phyloP scores from a whole-genome alignment of 2,329 filamentous ascomycete species.

The Xylaria sp. region DNA sequence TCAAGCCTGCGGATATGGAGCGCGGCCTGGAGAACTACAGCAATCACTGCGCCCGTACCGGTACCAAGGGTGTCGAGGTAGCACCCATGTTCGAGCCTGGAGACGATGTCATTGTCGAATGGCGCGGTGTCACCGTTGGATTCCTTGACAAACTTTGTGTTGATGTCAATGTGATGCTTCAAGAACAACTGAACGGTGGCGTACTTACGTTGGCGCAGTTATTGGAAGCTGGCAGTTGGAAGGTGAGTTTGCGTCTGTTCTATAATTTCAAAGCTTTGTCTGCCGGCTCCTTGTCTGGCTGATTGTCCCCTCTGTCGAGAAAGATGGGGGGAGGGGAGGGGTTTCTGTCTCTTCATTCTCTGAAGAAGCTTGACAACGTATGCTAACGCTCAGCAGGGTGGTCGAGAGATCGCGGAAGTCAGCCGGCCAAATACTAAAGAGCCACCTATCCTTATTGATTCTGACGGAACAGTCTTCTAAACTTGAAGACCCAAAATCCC shows the following conservation, averaged over 20 bases:
- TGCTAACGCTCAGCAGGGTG: slow-evolving; percentile 62
- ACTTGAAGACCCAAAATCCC: not conserved
- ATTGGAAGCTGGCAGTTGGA: slow-evolving; percentile 96
- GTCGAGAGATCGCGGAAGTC: slow-evolving; percentile 93
- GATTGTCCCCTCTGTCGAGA: too few species aligned
- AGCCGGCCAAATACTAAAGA: slow-evolving; percentile 95
- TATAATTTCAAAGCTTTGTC: too few species aligned
- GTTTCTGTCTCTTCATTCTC: not conserved
- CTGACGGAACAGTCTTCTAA: slow-evolving; percentile 94
- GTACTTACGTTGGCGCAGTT: slow-evolving; percentile 85
- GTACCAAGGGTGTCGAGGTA: slow-evolving; percentile 64
- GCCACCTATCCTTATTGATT: slow-evolving; percentile 93
- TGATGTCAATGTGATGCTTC: slow-evolving; percentile 71
- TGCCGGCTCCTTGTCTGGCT: too few species aligned
- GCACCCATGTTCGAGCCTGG: slow-evolving; percentile 74
- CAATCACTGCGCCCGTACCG: slow-evolving; percentile 73
- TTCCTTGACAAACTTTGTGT: slow-evolving; percentile 72
- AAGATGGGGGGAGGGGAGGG: too few species aligned
- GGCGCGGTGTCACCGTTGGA: slow-evolving; percentile 76
- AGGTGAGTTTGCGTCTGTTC: slow-evolving; percentile 57
- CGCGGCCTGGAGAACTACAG: slow-evolving; percentile 74
- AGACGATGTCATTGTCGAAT: slow-evolving; percentile 81
- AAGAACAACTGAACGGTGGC: slow-evolving; percentile 66
- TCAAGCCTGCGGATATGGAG: slow-evolving; percentile 73
- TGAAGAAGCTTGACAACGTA: not conserved